These are phyloP conservation scores for Xylaria grammica DNA, from an alignment of 495 filamentous ascomycete genomes.

Conservation along the genomic window DNA sequence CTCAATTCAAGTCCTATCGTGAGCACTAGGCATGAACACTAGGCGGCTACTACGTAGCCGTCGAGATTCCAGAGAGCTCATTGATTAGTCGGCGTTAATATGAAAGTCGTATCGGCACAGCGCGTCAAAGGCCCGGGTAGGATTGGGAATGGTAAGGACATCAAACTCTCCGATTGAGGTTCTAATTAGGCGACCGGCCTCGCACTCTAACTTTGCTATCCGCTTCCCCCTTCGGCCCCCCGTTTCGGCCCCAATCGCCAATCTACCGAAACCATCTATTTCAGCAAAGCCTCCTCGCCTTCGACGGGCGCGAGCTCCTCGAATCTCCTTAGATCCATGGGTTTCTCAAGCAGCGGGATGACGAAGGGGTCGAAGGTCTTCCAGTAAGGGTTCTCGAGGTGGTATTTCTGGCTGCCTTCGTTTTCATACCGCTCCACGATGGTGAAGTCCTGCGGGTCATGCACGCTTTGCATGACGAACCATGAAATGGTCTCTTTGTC, in stretches of 20 bases:
- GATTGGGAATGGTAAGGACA: no score
- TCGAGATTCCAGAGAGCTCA: no score
- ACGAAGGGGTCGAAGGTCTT: slow-evolving; percentile 73
- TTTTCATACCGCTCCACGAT: slow-evolving; percentile 71
- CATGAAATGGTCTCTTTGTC: slow-evolving; percentile 71
- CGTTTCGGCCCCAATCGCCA: neutral
- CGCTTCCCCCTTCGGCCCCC: neutral
- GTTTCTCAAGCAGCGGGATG: slow-evolving; percentile 64
- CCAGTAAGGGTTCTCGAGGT: slow-evolving; percentile 72
- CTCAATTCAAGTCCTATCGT: no score
- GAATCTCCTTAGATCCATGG: slow-evolving; percentile 67
- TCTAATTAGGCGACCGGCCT: no score
- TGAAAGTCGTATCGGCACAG: neutral
- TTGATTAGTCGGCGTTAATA: neutral
- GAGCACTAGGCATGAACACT: no score
- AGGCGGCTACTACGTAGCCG: no score
- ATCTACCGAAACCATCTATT: slow-evolving; percentile 1
- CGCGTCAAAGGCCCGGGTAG: no score
- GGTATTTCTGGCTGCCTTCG: slow-evolving; percentile 65
- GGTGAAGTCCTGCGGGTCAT: slow-evolving; percentile 68
- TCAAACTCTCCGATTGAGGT: no score
- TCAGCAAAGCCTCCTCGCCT: slow-evolving; percentile 45
- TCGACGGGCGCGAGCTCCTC: slow-evolving; percentile 60
- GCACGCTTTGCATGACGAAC: slow-evolving; percentile 69
- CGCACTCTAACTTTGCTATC: neutral